Evolutionary conservation across 2,329 filamentous ascomycete species (phyloP), one percentile per base, ranked within the genome.

Genomic region (Xylariomycetidae sp.): DNA sequence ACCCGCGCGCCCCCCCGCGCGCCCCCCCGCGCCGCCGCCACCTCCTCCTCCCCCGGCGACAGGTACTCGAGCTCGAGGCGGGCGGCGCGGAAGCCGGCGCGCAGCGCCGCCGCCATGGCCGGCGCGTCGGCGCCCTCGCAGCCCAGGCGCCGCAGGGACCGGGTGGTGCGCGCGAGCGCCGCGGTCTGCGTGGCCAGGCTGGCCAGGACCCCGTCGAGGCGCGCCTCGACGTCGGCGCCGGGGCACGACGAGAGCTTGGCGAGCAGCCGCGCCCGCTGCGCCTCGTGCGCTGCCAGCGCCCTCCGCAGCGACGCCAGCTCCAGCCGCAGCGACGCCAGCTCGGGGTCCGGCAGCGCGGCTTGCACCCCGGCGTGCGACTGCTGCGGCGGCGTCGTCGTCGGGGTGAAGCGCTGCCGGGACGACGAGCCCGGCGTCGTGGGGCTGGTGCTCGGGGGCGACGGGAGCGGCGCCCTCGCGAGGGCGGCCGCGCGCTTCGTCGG

Each of bases 1-100:
- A 80, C 64, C 32, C 72, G 65, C 1, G 69, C 68, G 2, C 74
- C 74, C n/a, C n/a, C n/a, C n/a, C n/a, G n/a, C n/a, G n/a, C n/a
- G 31, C 68, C 67, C 0, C 67, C 66, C 0, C 64, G 65, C 0
- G 76, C 57, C 0, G 74, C 71, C 1, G 76, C 61, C 0, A 64
- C 47, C n/a, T 70, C 58, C 49, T 80, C 76, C 49, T 80, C 76
- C 5, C 75, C 76, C 0, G 76, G 76, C 0, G 67, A 72, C 14
- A 79, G 63, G 46, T 79, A 79, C 51, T 80, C 76, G 3, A 80
- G 66, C 44, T 80, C 75, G 0, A 79, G 57, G 1, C 76, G 67
- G 2, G 75, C 76, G 2, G 68, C 54, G 14, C 75, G 70, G 56
- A 81, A 72, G 2, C 68, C 63, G 2, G 59, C 41, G 0, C 63